phyloP scores from a whole-genome alignment of 2,329 filamentous ascomycete genomes.

The Fusarium subglutinans region DNA sequence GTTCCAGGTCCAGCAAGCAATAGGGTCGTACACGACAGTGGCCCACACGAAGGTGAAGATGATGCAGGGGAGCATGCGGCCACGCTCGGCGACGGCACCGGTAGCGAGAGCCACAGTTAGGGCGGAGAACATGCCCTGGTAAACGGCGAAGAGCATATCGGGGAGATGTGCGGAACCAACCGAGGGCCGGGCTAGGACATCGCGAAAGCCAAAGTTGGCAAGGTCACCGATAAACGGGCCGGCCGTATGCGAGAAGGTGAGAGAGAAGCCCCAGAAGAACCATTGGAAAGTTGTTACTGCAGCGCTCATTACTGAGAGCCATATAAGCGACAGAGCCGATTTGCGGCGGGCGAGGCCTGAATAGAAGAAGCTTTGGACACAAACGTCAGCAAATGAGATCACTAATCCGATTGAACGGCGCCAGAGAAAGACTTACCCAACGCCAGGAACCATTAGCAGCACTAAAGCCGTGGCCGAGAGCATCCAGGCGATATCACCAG shows the following conservation, averaged over 20 bases:
- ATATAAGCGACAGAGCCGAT: conserved; percentile 88
- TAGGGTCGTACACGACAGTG: conserved; percentile 89
- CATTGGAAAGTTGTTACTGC: conserved; percentile 89
- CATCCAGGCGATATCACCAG: conserved; percentile 87
- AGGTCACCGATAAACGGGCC: conserved; percentile 81
- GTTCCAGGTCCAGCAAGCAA: conserved; percentile 97
- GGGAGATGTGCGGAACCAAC: conserved; percentile 78
- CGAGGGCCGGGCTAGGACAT: conserved; percentile 79
- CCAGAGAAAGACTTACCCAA: conserved; percentile 63
- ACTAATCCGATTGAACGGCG: not conserved
- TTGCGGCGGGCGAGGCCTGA: conserved; percentile 89
- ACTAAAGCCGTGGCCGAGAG: conserved; percentile 84
- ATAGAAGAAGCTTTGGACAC: conserved; percentile 77
- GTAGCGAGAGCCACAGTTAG: conserved; percentile 88
- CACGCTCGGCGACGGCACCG: conserved; percentile 86
- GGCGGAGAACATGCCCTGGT: conserved; percentile 88
- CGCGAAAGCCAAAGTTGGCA: conserved; percentile 79
- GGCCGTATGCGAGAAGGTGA: conserved; percentile 82
- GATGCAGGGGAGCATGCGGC: conserved; percentile 86
- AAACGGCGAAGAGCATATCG: conserved; percentile 85
- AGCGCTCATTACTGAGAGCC: conserved; percentile 87
- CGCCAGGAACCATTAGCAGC: conserved; percentile 91
- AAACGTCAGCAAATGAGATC: conserved; percentile 12
- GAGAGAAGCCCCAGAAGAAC: conserved; percentile 93
- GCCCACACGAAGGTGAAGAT: conserved; percentile 95